Base-by-base conservation (phyloP, 129 eudicot species). In the Chrysanthemum makinoi region DNA sequence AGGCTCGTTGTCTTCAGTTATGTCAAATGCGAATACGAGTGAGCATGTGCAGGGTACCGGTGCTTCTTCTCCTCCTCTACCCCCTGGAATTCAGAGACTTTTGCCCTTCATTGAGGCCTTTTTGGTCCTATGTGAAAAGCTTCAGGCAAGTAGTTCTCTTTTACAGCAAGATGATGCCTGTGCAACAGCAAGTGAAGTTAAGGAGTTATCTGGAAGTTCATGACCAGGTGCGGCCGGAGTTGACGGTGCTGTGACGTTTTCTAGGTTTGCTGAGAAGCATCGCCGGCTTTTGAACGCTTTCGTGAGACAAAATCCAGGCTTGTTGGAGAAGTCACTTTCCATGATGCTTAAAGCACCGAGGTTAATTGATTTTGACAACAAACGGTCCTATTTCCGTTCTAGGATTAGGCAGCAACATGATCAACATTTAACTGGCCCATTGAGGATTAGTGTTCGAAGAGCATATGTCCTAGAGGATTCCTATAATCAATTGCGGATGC, bases 381-480 rank as follows among this genome's bases (percentile, higher is more conserved):
- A 94, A 75, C 80, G 93, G 70, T 90, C 96, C 33, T 90, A 94
- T 79, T 94, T 94, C 71, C 93, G 97, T 33, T 94, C 99, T 35
- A 87, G 96, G 79, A 94, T 94, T 69, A 63, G 97, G 62, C 96
- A 94, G 83, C 99, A 94, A 83, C 97, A 94, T 75, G 99, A 94
- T 69, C 99, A 90, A 60, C 97, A 90, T 62, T 80, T 90, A 61
- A 81, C 94, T 1, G 97, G 97, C 52, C 97, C 99, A 10, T 68
- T 94, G 47, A 77, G 99, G 70, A 88, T 94, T 52, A 90, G 97
- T 79, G 96, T 94, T 67, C 85, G 99, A n/a, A 90, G 99, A 35
- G 99, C 99, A 46, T 94, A 94, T 82, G 89, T 94, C 77, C 79
- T 94, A 52, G 99, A 94, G 80, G 99, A 94, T 78, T 94, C 99